Percentiles rank a stretch among this genome's conserved stretches.
phyloP scores from a whole-genome alignment of 768 basidiomycete species.

The Sistotremastrum suecicum region DNA sequence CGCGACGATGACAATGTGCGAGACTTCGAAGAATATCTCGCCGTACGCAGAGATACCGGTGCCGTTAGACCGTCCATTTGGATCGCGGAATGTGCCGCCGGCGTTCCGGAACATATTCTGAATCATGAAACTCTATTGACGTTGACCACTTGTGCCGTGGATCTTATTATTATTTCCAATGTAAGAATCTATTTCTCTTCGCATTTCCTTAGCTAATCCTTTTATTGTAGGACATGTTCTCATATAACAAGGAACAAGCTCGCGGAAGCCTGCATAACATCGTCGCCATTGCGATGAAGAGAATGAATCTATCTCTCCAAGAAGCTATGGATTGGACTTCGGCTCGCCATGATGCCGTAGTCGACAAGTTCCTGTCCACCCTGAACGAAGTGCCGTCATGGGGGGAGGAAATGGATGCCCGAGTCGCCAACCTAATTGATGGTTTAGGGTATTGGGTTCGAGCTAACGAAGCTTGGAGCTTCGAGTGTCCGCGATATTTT shows the following conservation, averaged over 20 bases:
- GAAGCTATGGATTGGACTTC: conserved; percentile 26
- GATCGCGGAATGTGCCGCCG: conserved; percentile 20
- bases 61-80: conserved; percentile 27
- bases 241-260: conserved; percentile 64
- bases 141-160: conserved; percentile 16
- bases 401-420: conserved; percentile 25
- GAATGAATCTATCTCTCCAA: conserved; percentile 23
- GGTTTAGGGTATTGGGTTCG: conserved; percentile 40
- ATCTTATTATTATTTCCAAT: conserved; percentile 24
- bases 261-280: conserved; percentile 41
- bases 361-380: conserved; percentile 22
- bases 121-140: conserved; percentile 22
- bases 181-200: conserved; percentile 2
- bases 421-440: conserved; percentile 27
- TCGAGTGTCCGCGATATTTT: conserved; percentile 39
- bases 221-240: conserved; percentile 48
- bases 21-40: conserved; percentile 25
- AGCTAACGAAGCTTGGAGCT: conserved; percentile 36
- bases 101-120: conserved; percentile 29
- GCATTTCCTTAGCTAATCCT: too few relatives aligned
- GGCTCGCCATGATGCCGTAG: conserved; percentile 21
- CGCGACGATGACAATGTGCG: conserved; percentile 19
- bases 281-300: conserved; percentile 37
- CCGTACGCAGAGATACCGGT: conserved; percentile 25
- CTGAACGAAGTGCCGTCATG: conserved; percentile 26